Evolutionary conservation across 106 monocot species (phyloP).

Genomic region (Cymbidium sinense): DNA sequence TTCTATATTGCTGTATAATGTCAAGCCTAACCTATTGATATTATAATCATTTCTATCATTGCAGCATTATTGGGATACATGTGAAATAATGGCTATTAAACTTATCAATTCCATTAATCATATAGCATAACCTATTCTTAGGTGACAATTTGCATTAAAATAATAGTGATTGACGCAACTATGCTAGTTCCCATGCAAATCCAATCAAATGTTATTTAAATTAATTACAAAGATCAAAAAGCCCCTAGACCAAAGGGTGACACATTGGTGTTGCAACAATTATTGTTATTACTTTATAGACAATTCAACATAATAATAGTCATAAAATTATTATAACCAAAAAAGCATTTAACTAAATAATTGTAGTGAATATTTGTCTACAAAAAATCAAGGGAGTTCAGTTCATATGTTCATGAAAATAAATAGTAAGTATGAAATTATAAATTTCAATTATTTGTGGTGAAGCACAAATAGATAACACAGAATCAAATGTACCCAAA

Average conservation of each 20-base stretch:
- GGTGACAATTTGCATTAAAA: background rate
- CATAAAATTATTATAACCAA: too few species aligned
- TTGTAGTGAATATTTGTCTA: too few species aligned
- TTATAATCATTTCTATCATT: background rate
- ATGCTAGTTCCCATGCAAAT: background rate
- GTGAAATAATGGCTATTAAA: background rate
- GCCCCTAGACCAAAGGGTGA: background rate
- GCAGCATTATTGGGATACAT: background rate
- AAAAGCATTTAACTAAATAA: too few species aligned
- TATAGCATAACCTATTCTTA: too few species aligned
- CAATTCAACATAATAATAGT: too few species aligned
- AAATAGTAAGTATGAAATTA: too few species aligned
- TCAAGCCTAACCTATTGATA: background rate
- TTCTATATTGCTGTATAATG: too few species aligned
- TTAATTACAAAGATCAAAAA: background rate
- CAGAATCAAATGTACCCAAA: too few species aligned
- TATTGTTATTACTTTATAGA: background rate
- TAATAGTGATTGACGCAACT: background rate
- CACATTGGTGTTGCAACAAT: background rate
- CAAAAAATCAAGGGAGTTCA: too few species aligned
- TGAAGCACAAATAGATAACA: too few species aligned
- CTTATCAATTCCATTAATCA: background rate
- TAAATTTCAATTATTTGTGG: too few species aligned
- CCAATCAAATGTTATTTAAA: background rate
- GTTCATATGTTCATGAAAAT: too few species aligned